Evolutionary conservation across 805 yeast genomes (phyloP), one percentile per base, ranked within the genome.

Genomic region (Isabelozyma gotoi): DNA sequence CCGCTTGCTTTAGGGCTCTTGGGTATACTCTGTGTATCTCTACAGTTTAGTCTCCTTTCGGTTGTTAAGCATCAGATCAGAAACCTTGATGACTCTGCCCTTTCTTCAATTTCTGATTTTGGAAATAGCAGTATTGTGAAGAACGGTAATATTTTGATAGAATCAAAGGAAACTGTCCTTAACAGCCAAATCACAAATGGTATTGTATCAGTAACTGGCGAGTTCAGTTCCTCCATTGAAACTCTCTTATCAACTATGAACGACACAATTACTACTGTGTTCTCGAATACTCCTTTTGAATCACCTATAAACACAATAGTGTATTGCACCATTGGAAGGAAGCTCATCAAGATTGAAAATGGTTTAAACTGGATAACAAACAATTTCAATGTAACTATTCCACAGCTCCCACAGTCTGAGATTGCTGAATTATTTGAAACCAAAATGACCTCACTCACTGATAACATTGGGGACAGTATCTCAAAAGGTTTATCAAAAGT

Each of bases 321-420:
- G 3, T 81, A 83, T 24, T 92, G 99, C 66, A 79, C 88, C 2
- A 71, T 94, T 32, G 92, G 88, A 14, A 71, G 84, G 39, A 94
- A 92, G 54, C 60, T 92, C 5, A 72, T 71, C 11, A 71, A 76
- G 17, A 68, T 89, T 2, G 86, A 86, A 49, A 57, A 77, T 21
- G 98, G 95, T 0, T 63, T 91, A 42, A 76, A 82, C 2, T 94
- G 97, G 97, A 67, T 90, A 1, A 72, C 84, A 51, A 68, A 83
- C 29, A 71, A 86, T 48, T 72, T 90, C 2, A 71, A 79, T 12
- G 63, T 90, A 2, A 50, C 67, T 0, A 57, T 88, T 1, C 96
- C 96, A 0, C 52, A 70, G 34, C 61, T 83, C 12, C 68, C 60
- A 12, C 34, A 42, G 20, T 41, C 16, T 19, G 38, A 31, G 21